Conservation (phyloP, 2,329 filamentous ascomycete genomes). For the Claviceps purpurea region DNA sequence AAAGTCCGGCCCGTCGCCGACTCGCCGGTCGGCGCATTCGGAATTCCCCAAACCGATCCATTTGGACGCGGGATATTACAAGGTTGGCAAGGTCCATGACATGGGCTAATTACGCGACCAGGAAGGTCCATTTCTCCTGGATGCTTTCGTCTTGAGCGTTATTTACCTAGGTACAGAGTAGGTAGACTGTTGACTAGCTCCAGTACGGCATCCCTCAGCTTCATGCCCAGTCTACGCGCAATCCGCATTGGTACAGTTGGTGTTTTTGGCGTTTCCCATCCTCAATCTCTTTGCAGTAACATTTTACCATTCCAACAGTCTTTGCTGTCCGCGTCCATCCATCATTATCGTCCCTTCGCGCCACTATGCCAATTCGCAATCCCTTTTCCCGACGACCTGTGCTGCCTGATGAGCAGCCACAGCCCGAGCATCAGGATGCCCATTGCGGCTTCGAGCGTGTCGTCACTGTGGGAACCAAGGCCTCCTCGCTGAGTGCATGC, state of each 20-base stretch:
- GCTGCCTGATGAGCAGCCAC: constrained; percentile 41
- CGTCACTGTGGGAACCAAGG: constrained; percentile 48
- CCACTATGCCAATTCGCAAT: constrained; percentile 57
- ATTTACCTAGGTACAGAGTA: neutral
- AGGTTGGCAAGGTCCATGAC: neutral
- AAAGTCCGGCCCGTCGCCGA: neutral
- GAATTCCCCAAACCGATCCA: neutral
- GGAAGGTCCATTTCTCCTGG: neutral
- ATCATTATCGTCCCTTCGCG: neutral
- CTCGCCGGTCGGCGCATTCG: too few species aligned
- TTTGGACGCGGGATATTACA: neutral
- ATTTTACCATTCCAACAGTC: neutral
- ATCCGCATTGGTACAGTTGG: neutral
- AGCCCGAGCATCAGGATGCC: constrained; percentile 22
- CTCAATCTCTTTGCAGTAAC: neutral
- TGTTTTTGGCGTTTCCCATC: neutral
- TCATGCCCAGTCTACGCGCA: neutral
- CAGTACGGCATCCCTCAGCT: neutral
- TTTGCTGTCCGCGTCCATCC: neutral
- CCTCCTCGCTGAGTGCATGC: constrained; percentile 47
- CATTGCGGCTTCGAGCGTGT: constrained; percentile 43
- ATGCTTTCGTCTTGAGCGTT: neutral
- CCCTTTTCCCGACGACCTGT: constrained; percentile 51
- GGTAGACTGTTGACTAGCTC: too few species aligned
- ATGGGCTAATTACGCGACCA: too few species aligned